Evolutionary conservation across 768 basidiomycete genomes (phyloP).

Genomic region (Termitomyces titanicus): DNA sequence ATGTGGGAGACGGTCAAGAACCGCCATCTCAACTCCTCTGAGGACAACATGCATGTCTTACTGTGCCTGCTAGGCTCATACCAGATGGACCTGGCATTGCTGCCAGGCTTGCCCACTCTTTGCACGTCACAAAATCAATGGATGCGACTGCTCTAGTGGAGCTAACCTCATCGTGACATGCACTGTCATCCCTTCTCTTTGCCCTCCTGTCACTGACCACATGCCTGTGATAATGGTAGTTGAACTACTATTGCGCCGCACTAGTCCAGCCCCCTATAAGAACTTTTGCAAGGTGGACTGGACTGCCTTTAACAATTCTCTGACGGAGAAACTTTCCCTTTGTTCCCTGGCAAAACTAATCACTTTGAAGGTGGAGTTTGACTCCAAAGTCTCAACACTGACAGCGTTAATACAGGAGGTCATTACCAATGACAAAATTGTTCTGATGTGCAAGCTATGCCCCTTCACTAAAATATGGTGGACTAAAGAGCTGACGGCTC

Average conservation of each 20-base stretch:
- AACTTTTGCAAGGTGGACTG: slow-evolving; percentile 16
- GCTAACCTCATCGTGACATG: not conserved
- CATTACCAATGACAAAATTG: not conserved
- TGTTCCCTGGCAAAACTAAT: not conserved
- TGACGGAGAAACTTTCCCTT: not conserved
- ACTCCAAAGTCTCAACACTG: not conserved
- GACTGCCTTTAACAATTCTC: not conserved
- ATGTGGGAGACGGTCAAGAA: too few relatives aligned
- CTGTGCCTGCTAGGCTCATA: too few relatives aligned
- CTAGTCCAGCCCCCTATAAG: not conserved
- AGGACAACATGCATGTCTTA: not conserved
- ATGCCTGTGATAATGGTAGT: too few relatives aligned
- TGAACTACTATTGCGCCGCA: slow-evolving; percentile 4
- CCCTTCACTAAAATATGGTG: slow-evolving; percentile 19
- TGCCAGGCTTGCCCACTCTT: not conserved
- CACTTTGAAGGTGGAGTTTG: not conserved
- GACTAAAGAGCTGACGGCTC: slow-evolving; percentile 10
- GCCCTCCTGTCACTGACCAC: slow-evolving; percentile 25
- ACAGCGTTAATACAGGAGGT: slow-evolving; percentile 4
- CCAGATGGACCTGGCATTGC: slow-evolving; percentile 2
- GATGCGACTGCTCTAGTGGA: not conserved
- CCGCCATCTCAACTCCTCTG: slow-evolving; percentile 9
- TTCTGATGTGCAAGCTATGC: slow-evolving; percentile 5
- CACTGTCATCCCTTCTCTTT: not conserved
- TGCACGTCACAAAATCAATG: not conserved